These are phyloP conservation scores for Fusarium keratoplasticum DNA, from an alignment of 2,329 filamentous ascomycete species.

Conservation along the genomic window DNA sequence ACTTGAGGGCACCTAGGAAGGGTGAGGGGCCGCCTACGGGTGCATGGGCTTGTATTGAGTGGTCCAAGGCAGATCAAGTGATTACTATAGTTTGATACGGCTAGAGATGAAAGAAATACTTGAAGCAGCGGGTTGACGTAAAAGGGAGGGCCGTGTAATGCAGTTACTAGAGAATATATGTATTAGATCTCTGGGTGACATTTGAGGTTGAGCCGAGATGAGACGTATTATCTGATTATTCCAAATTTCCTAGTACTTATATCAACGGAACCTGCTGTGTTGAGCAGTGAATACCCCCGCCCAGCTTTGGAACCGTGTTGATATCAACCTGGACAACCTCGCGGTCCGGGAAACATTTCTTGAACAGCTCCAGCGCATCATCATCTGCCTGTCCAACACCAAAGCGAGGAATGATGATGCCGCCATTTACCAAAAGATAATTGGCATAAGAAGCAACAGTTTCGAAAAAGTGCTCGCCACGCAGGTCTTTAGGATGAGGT, in stretches of 20 bases:
- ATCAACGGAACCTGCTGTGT: slow-evolving; percentile 43
- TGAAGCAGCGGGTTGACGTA: neutral
- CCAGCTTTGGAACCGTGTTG: slow-evolving; percentile 21
- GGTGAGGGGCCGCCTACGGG: neutral
- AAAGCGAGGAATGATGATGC: slow-evolving; percentile 45
- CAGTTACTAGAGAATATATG: neutral
- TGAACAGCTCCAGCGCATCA: slow-evolving; percentile 32
- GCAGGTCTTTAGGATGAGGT: slow-evolving; percentile 24
- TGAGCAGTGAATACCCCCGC: slow-evolving; percentile 45
- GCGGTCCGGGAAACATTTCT: slow-evolving; percentile 18
- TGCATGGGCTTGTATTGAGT: neutral
- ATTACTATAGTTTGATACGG: neutral
- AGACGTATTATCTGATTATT: neutral
- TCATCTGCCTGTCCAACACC: slow-evolving; percentile 38
- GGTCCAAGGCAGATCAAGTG: neutral
- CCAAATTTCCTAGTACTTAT: neutral
- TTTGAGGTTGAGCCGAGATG: neutral
- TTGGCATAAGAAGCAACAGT: slow-evolving; percentile 39
- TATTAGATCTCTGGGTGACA: neutral
- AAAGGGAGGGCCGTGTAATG: neutral
- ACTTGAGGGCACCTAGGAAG: neutral
- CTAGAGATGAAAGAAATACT: neutral
- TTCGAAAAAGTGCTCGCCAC: neutral
- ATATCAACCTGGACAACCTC: slow-evolving; percentile 28
- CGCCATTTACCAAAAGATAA: slow-evolving; percentile 45